Evolutionary conservation across 352 stramenopile genomes (phyloP).

Genomic region (Globisporangium cystogenes): DNA sequence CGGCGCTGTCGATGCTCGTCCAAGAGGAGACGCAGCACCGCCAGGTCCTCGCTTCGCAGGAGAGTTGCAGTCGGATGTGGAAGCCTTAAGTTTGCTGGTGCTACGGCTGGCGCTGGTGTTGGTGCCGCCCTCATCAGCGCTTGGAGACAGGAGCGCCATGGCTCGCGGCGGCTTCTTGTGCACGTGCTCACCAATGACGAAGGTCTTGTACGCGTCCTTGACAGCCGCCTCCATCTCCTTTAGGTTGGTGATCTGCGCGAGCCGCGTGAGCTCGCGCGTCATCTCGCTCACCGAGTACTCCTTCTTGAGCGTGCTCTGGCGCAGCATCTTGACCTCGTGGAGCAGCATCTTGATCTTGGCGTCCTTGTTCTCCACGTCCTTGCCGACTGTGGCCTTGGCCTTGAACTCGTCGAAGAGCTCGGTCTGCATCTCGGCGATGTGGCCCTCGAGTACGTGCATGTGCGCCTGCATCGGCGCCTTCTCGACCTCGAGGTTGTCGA

Average conservation of each 20-base stretch:
- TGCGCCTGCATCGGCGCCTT: slow-evolving; percentile 70
- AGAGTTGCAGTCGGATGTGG: neutral
- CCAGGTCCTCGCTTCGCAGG: slow-evolving; percentile 1
- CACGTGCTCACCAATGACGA: slow-evolving; percentile 63
- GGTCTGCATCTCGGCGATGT: slow-evolving; percentile 74
- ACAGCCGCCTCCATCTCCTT: slow-evolving; percentile 79
- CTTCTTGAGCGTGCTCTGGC: slow-evolving; percentile 71
- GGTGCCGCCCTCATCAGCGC: slow-evolving; percentile 1
- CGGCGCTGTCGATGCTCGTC: slow-evolving; percentile 7
- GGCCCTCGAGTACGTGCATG: slow-evolving; percentile 41
- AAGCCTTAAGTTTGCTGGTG: neutral
- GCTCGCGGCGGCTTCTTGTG: slow-evolving; percentile 53
- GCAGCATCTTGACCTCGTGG: slow-evolving; percentile 70
- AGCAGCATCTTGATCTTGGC: slow-evolving; percentile 68
- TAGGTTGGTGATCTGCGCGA: slow-evolving; percentile 66
- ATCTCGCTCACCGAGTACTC: slow-evolving; percentile 78
- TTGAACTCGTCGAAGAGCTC: slow-evolving; percentile 73
- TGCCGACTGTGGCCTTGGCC: slow-evolving; percentile 45
- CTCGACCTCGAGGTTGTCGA: slow-evolving; percentile 67
- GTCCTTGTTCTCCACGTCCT: slow-evolving; percentile 70
- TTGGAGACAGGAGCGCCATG: slow-evolving; percentile 3
- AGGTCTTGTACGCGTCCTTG: slow-evolving; percentile 73
- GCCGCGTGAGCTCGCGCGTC: slow-evolving; percentile 65
- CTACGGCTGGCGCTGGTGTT: slow-evolving; percentile 2
- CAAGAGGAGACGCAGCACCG: neutral